A percentile compares a stretch with the other conserved stretches of the same genome.
phyloP scores from a whole-genome alignment of 441 rosid species.

The Daphne laureola region DNA sequence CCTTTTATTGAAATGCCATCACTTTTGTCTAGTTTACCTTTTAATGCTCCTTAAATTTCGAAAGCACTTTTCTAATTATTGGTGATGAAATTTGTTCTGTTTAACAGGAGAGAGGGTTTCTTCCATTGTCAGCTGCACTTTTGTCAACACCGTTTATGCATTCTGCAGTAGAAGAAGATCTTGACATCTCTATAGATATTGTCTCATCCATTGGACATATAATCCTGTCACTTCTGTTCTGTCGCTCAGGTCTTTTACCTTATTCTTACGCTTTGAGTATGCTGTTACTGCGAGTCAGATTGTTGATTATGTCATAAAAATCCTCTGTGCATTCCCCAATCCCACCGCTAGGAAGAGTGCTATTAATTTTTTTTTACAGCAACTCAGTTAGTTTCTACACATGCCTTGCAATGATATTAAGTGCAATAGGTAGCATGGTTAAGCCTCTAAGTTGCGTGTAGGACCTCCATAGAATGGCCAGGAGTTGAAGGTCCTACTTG shows the following conservation, averaged over 20 bases:
- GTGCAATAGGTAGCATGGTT: no score
- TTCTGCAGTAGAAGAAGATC: constrained; percentile 44
- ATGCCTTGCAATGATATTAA: no score
- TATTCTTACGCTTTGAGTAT: constrained; percentile 3
- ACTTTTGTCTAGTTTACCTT: neutral
- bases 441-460: no score
- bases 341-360: no score
- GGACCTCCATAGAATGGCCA: no score
- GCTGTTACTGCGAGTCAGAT: constrained; percentile 1
- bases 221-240: constrained; percentile 76
- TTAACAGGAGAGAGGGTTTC: constrained; percentile 91
- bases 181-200: constrained; percentile 50
- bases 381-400: no score
- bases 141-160: constrained; percentile 62
- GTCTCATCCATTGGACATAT: constrained; percentile 66
- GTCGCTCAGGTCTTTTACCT: constrained; percentile 59
- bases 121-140: constrained; percentile 91
- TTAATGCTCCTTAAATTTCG: no score
- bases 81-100: constrained; percentile 19
- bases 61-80: neutral
- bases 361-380: no score
- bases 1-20: no score
- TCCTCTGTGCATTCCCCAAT: no score
- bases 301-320: no score
- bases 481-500: no score